phyloP scores from a whole-genome alignment of 371 early-diverging fungal species.

The Rhizomucor miehei region DNA sequence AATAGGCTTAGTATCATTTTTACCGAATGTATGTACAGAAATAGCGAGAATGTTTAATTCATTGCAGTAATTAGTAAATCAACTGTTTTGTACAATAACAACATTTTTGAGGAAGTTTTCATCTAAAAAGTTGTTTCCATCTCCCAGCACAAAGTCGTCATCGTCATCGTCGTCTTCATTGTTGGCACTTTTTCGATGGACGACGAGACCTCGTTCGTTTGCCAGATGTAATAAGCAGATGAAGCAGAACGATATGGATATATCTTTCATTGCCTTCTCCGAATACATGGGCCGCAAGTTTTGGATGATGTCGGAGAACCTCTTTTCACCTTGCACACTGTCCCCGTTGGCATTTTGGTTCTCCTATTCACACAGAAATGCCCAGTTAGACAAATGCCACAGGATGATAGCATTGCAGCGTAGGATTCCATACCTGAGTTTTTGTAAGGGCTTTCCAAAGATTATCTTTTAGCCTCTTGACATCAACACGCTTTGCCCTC shows the following conservation, averaged over 20 bases:
- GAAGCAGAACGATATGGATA: constrained; percentile 95
- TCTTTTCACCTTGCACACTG: constrained; percentile 51
- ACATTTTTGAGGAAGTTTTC: constrained; percentile 34
- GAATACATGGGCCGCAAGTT: constrained; percentile 71
- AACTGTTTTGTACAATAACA: constrained; percentile 29
- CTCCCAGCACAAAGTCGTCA: constrained; percentile 42
- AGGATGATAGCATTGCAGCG: neutral
- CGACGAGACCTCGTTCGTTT: constrained; percentile 82
- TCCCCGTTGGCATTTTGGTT: constrained; percentile 7
- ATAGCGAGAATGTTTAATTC: neutral
- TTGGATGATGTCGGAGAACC: constrained; percentile 72
- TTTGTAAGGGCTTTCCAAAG: constrained; percentile 72
- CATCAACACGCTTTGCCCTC: constrained; percentile 92
- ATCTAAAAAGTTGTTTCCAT: constrained; percentile 17
- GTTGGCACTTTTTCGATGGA: constrained; percentile 4
- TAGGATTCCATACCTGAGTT: constrained; percentile 2
- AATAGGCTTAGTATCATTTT: too few species aligned
- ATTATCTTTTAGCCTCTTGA: constrained; percentile 92
- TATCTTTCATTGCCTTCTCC: constrained; percentile 77
- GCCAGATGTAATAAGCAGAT: constrained; percentile 95
- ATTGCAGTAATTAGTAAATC: neutral
- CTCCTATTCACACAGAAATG: neutral
- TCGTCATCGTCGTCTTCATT: constrained; percentile 10
- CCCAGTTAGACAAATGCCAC: neutral
- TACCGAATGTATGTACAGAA: constrained; percentile 2